phyloP scores from a whole-genome alignment of 208 protist species.

The Porcisia hertigi region DNA sequence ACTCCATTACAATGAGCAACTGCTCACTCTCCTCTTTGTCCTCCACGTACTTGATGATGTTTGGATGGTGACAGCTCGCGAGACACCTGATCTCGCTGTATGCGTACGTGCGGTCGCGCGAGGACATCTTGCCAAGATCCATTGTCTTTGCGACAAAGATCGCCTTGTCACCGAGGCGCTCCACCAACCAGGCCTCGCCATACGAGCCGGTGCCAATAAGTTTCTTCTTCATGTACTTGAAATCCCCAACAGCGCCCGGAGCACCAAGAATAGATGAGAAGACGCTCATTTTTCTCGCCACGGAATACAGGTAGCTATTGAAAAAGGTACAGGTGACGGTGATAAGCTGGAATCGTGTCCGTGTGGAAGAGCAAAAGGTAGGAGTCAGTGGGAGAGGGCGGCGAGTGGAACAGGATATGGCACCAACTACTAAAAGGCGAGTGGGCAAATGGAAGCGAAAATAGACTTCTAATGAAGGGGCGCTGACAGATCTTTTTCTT shows the following conservation, averaged over 20 bases:
- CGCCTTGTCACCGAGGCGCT: conserved; percentile 51
- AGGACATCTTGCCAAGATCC: conserved; percentile 85
- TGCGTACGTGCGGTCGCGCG: conserved; percentile 77
- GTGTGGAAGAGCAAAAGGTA: not conserved
- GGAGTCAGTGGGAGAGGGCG: not conserved
- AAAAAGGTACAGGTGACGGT: not conserved
- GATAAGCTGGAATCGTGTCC: not conserved
- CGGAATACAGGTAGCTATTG: not conserved
- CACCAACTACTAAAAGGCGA: not conserved
- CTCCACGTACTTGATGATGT: conserved; percentile 87
- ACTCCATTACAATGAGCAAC: conserved; percentile 89
- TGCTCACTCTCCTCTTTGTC: conserved; percentile 83
- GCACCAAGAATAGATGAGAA: conserved; percentile 53
- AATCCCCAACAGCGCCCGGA: conserved; percentile 34
- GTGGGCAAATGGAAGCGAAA: not conserved
- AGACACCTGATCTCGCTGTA: conserved; percentile 90
- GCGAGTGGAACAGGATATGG: no score
- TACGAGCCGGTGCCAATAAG: conserved; percentile 86
- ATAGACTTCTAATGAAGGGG: no score
- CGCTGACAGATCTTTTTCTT: not conserved
- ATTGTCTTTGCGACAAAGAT: conserved; percentile 88
- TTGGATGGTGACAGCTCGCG: conserved; percentile 78
- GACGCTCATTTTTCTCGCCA: conserved; percentile 5
- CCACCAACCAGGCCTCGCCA: conserved; percentile 84
- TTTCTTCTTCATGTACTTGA: conserved; percentile 83